Evolutionary conservation across 768 basidiomycete genomes (phyloP).

Genomic region (Omphalotus guepiniiformis): DNA sequence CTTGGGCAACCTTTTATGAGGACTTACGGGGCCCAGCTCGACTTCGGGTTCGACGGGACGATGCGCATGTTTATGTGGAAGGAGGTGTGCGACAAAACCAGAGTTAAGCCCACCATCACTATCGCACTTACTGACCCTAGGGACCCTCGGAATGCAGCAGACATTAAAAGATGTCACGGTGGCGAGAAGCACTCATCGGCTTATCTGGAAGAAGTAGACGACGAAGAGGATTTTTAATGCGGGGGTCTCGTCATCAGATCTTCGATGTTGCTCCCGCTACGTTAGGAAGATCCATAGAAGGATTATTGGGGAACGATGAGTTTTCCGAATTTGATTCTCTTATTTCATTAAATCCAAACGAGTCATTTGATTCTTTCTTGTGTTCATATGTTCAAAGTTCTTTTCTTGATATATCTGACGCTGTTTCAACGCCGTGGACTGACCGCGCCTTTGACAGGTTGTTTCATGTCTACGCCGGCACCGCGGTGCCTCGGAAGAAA

Average conservation of each 20-base stretch:
- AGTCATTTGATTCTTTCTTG: neutral
- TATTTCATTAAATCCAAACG: neutral
- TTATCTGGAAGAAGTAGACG: neutral
- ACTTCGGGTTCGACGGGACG: neutral
- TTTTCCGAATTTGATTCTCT: constrained; percentile 1
- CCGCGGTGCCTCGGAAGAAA: too few relatives aligned
- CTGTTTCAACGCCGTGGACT: constrained; percentile 9
- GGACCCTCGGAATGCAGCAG: constrained; percentile 1
- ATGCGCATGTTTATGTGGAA: constrained; percentile 3
- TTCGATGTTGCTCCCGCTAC: constrained; percentile 11
- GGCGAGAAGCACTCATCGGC: neutral
- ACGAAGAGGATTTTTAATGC: constrained; percentile 9
- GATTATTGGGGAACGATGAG: constrained; percentile 5
- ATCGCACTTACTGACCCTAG: neutral
- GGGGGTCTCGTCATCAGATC: neutral
- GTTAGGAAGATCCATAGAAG: constrained; percentile 14
- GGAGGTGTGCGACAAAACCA: neutral
- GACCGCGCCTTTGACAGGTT: too few relatives aligned
- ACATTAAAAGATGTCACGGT: neutral
- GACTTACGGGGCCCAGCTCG: constrained; percentile 5
- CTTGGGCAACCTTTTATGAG: constrained; percentile 16
- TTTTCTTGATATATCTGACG: neutral
- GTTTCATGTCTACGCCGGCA: too few relatives aligned
- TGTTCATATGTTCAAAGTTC: neutral
- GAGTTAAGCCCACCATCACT: neutral